These are phyloP conservation scores for Mesembryanthemum crystallinum DNA, from an alignment of 148 eudicot genomes.

Conservation along the genomic window DNA sequence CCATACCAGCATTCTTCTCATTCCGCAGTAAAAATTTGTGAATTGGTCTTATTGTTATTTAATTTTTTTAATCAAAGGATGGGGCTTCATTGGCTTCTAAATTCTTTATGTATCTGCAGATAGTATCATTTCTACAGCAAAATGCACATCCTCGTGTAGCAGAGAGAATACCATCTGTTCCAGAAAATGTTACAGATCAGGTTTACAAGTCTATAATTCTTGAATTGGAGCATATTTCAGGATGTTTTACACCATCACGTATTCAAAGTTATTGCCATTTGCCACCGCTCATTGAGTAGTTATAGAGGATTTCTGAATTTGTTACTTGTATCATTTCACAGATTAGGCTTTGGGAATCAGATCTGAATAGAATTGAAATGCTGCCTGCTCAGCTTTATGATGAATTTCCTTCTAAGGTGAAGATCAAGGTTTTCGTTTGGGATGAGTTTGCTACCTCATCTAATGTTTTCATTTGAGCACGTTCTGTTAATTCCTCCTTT, in stretches of 20 bases:
- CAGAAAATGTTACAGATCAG: slow-evolving; percentile 99
- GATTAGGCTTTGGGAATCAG: slow-evolving; percentile 96
- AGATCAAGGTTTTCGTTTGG: not conserved
- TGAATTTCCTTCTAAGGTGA: slow-evolving; percentile 77
- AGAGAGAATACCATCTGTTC: slow-evolving; percentile 77
- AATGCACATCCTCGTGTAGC: slow-evolving; percentile 98
- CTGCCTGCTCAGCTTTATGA: slow-evolving; percentile 67
- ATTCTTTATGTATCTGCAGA: slow-evolving; percentile 50
- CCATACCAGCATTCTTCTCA: not conserved
- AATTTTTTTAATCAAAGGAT: too few species aligned
- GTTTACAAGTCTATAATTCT: slow-evolving; percentile 29
- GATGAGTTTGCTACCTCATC: not conserved
- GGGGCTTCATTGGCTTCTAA: not conserved
- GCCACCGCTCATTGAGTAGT: not conserved
- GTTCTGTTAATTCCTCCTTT: not conserved
- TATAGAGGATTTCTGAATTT: slow-evolving; percentile 4
- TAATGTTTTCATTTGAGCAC: not conserved
- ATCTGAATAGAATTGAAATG: slow-evolving; percentile 82
- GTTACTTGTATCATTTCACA: slow-evolving; percentile 31
- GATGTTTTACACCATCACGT: not conserved
- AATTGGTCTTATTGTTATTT: not conserved
- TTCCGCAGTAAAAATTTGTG: not conserved
- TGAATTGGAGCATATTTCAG: not conserved
- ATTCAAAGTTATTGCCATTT: not conserved
- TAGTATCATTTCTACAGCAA: slow-evolving; percentile 88